Evolutionary conservation across 257 asterid species (phyloP), one percentile per base, ranked within the genome.

Genomic region (Solanum microdontum): DNA sequence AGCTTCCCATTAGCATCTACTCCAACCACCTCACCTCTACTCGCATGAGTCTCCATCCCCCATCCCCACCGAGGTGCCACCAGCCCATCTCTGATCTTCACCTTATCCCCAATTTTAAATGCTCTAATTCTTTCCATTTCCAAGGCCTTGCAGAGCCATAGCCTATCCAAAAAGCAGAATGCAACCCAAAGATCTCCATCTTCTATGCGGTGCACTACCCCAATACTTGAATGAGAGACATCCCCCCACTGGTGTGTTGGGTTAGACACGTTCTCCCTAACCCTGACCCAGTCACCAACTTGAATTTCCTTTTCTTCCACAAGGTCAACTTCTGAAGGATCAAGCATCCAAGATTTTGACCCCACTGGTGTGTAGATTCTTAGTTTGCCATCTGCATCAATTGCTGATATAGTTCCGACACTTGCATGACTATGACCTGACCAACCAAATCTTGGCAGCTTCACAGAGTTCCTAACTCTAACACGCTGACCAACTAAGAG

Each of bases 1-100:
- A 97, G 85, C 92, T 96, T 97, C 69, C 99, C 99, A 15, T 96
- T 97, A 23, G 98, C 98, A 89, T 97, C 99, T 8, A 97, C 99
- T 37, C 99, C 99, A 10, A 96, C 98, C 11, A 97, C 95, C 92
- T 91, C 94, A 19, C 99, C 99, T 91, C 91, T 93, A 88, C 99
- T 97, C 2, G 98, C 95, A 83, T 94, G 98, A 3, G 99, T 97
- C 93, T 96, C 99, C 99, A 97, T 96, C 23, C 99, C 99, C 99
- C 99, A 97, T 19, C 96, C 99, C 99, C 98, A 97, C 76, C 99
- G 89, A 26, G 99, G 99, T 3, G 90, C 90, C 91, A 92, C 98
- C 91, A 97, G 87, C 80, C 97, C 97, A 4, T 93, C 97, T 89
- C 90, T 95, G 86, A 97, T 95, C 90, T 89, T 92, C 91, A 95